phyloP scores from a whole-genome alignment of 2,329 filamentous ascomycete species.

The Polychaeton citri region DNA sequence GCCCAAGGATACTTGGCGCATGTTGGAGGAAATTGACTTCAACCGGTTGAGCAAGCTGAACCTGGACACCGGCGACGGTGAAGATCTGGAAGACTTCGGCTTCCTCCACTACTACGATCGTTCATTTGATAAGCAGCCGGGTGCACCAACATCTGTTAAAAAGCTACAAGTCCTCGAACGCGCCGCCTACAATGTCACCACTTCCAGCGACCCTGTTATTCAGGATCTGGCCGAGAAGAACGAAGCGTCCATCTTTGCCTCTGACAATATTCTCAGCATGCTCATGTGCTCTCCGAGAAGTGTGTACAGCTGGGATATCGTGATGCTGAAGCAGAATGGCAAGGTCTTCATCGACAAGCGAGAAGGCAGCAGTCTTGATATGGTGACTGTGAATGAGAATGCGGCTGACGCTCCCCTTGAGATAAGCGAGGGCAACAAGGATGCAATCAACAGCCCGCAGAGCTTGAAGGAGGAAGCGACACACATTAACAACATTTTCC shows the following conservation, averaged over 20 bases:
- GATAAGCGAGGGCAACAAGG: slow-evolving; percentile 81
- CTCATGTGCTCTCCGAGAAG: slow-evolving; percentile 96
- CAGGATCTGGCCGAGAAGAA: slow-evolving; percentile 93
- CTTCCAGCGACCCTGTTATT: slow-evolving; percentile 88
- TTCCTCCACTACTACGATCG: slow-evolving; percentile 99
- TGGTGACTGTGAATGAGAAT: slow-evolving; percentile 99
- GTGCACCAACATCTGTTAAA: slow-evolving; percentile 69
- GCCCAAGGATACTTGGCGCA: slow-evolving; percentile 88
- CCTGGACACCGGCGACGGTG: slow-evolving; percentile 84
- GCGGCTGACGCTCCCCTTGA: slow-evolving; percentile 89
- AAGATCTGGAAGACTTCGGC: slow-evolving; percentile 88
- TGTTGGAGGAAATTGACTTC: slow-evolving; percentile 98
- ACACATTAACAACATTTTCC: slow-evolving; percentile 99
- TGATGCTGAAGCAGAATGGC: slow-evolving; percentile 83
- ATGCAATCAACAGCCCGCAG: slow-evolving; percentile 83
- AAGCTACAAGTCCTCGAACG: slow-evolving; percentile 83
- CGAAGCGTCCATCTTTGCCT: slow-evolving; percentile 92
- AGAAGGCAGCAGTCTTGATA: slow-evolving; percentile 83
- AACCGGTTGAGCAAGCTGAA: slow-evolving; percentile 91
- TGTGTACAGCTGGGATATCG: slow-evolving; percentile 96
- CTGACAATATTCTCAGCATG: slow-evolving; percentile 95
- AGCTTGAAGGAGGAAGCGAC: slow-evolving; percentile 94
- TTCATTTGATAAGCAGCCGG: slow-evolving; percentile 81
- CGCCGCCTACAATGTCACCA: slow-evolving; percentile 95
- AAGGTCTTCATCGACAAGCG: slow-evolving; percentile 99